These are phyloP conservation scores for Penicillium atrosanguineum DNA, from an alignment of 495 filamentous ascomycete species.

Conservation along the genomic window DNA sequence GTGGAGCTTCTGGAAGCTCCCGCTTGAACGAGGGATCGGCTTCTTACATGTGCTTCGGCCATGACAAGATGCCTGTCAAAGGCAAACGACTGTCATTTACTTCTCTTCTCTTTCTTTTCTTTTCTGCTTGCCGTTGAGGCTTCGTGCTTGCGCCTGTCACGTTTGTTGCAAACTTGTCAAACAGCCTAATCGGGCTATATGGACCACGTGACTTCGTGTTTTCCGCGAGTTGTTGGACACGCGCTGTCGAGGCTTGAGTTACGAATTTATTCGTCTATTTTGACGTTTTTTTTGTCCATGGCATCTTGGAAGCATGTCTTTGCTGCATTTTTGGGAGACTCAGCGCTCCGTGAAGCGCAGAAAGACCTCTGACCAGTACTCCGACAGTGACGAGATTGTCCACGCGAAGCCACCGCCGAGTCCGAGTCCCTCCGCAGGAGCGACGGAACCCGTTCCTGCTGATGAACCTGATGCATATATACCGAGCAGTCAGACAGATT, in stretches of 20 bases:
- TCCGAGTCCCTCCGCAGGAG: constrained; percentile 16
- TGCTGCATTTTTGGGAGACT: constrained; percentile 45
- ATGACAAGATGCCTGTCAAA: not conserved
- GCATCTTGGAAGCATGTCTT: constrained; percentile 32
- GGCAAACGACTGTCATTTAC: not conserved
- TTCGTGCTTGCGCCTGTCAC: not conserved
- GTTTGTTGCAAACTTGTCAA: constrained; percentile 28
- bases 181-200: constrained; percentile 22
- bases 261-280: no score
- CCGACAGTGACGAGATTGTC: constrained; percentile 2
- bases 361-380: constrained; percentile 17
- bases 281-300: constrained; percentile 1
- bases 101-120: not conserved
- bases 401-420: constrained; percentile 12
- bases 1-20: constrained; percentile 23
- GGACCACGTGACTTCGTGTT: constrained; percentile 40
- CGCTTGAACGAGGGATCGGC: not conserved
- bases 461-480: constrained; percentile 41
- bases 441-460: constrained; percentile 17
- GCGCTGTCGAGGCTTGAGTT: constrained; percentile 9
- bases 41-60: constrained; percentile 12
- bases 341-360: constrained; percentile 37
- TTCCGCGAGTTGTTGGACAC: constrained; percentile 16
- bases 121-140: not conserved
- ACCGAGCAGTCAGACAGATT: constrained; percentile 55